Base-by-base conservation (phyloP, 2,329 filamentous ascomycete genomes). In the Xylariales sp. region DNA sequence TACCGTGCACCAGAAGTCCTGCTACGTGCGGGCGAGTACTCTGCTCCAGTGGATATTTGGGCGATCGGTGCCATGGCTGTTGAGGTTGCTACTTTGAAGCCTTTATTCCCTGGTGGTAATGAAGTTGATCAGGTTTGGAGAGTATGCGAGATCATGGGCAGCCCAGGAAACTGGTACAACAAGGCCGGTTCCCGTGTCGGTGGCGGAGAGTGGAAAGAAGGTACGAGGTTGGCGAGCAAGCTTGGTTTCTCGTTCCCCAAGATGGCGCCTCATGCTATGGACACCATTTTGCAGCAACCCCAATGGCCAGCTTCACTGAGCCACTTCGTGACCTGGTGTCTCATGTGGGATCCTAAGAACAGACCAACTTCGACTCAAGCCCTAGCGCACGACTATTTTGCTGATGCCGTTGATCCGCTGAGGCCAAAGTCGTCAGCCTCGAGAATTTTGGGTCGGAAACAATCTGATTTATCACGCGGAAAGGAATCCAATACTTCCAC, bases 111-210 rank as follows among this genome's bases (percentile, higher is more conserved):
- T 10, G 93, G 93, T 52, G 88, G 89, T 56, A 98, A 98, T 59
- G 93, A 98, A 67, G 93, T 98, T 2, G 93, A 98, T 53, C 93
- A 98, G 62, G 93, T 98, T 2, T 98, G 93, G 93, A 83, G 93
- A 50, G 88, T 98, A 0, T 98, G 93, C 59, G 93, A 98, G 61
- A 95, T 98, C 41, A 98, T 98, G 93, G 93, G 93, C 34, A 97
- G 91, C 66, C 93, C 93, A 3, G 93, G 93, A 30, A 91, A 91
- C 66, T 98, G 93, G 93, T 93, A 95, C 60, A 95, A 87, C 71
- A 96, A 96, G 65, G 74, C 86, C 5, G 90, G 90, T 17, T 72
- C 74, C 18, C 85, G 83, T 48, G 87, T 98, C 19, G 93, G 93
- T 39, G 93, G 93, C 56, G 93, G 93, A 54, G 93, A 98, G 51